Evolutionary conservation across 371 early-diverging fungal genomes (phyloP), one percentile per base, ranked within the genome.

Genomic region (Mucor sp.): DNA sequence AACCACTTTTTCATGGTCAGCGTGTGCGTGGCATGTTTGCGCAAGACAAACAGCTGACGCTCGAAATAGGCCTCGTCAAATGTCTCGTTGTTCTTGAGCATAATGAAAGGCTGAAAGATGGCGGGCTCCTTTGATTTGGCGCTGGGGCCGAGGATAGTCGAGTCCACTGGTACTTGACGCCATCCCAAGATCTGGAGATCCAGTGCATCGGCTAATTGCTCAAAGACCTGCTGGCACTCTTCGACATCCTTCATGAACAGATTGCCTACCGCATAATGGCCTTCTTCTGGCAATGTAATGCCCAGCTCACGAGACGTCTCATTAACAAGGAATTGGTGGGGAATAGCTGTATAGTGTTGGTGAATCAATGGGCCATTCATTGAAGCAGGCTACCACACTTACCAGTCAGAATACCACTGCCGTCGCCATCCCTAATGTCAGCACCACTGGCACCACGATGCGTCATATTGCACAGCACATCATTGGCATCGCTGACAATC

Each of bases 391-490:
- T 41, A 41, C 9, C 23, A 48, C n/a, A 14, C 50, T 37, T 63
- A 55, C 58, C 87, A 9, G 93, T 87, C 97, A 98, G 97, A 63
- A 97, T 93, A 66, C 94, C 95, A 9, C 92, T 91, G 47, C 95
- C 94, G 76, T 94, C 94, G 68, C 94, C 94, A 70, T 94, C 94
- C n/a, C 92, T 85, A 60, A 87, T 88, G 75, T 97, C 96, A 39
- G 97, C 94, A 65, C 96, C 96, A 37, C 91, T 92, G 41, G 94
- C 93, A 70, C 98, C 98, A 70, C 98, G 90, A 80, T 98, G 98
- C 59, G 95, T 95, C 98, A 98, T 97, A 82, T 96, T 97, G 86
- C 96, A 95, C 30, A 98, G 90, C 70, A 98, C 86, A 75, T 81
- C 77, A 67, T 87, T 86, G 17, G 97, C 96, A 77, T 97, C 94